Evolutionary conservation across 2,329 filamentous ascomycete genomes (phyloP).

Genomic region (Colletotrichum sp.): DNA sequence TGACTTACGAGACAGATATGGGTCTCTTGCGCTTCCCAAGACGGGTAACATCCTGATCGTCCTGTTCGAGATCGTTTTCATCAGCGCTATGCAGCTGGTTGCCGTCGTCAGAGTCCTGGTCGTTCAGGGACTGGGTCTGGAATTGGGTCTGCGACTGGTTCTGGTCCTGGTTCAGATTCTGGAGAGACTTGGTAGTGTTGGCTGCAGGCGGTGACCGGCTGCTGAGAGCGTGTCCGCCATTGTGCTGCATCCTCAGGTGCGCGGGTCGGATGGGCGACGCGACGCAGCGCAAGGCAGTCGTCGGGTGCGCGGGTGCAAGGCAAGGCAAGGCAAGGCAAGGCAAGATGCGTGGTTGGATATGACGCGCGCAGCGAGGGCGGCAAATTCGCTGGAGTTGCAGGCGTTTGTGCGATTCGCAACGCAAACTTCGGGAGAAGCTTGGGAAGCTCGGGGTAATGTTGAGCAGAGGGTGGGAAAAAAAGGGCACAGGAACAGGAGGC

Average conservation of each 20-base stretch:
- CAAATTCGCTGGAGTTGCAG: constrained; percentile 17
- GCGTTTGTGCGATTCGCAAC: constrained; percentile 14
- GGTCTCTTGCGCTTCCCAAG: constrained; percentile 65
- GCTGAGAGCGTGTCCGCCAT: constrained; percentile 22
- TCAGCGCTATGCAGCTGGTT: constrained; percentile 47
- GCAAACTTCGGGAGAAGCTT: constrained; percentile 14
- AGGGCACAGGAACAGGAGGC: constrained; percentile 2
- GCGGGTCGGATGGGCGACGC: not conserved
- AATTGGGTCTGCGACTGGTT: not conserved
- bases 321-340: not conserved
- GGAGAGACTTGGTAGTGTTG: constrained; percentile 8
- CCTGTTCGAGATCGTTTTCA: constrained; percentile 48
- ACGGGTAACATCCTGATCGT: constrained; percentile 46
- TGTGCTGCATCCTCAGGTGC: constrained; percentile 22
- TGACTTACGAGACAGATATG: constrained; percentile 64
- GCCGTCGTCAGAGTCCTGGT: constrained; percentile 54
- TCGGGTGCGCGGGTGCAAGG: not conserved
- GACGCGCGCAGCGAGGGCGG: constrained; percentile 28
- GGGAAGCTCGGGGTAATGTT: constrained; percentile 51
- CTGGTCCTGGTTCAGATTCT: not conserved
- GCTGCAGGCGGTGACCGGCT: constrained; percentile 20
- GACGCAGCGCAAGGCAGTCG: not conserved
- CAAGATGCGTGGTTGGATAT: constrained; percentile 26
- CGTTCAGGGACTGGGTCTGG: constrained; percentile 17
- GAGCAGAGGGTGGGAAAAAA: constrained; percentile 38